Evolutionary conservation across 345 rosid species (phyloP).

Genomic region (Boechera divaricarpa): DNA sequence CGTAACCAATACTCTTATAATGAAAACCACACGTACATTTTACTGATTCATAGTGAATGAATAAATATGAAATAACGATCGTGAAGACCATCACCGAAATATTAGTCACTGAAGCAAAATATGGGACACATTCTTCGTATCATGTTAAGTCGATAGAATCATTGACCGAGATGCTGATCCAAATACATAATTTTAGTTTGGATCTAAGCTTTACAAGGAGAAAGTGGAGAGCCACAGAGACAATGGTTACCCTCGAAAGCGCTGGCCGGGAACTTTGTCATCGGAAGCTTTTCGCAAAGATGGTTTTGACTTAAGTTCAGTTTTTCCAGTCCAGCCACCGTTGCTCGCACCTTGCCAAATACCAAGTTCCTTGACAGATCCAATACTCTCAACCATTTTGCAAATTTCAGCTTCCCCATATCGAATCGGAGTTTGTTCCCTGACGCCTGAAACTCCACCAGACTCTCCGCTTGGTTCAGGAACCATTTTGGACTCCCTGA

Average conservation of each 20-base stretch:
- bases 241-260: slow-evolving; percentile 58
- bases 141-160: too few relatives aligned
- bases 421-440: slow-evolving; percentile 57
- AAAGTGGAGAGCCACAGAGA: slow-evolving; percentile 62
- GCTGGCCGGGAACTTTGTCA: slow-evolving; percentile 55
- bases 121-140: too few relatives aligned
- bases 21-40: too few relatives aligned
- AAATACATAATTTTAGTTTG: too few relatives aligned
- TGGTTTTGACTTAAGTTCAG: slow-evolving; percentile 68
- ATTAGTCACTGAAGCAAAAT: too few relatives aligned
- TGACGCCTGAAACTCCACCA: too few relatives aligned
- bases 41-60: too few relatives aligned
- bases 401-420: slow-evolving; percentile 49
- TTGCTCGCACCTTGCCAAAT: slow-evolving; percentile 59
- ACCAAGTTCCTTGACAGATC: slow-evolving; percentile 63
- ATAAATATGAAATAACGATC: too few relatives aligned
- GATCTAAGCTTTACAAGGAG: slow-evolving; percentile 46
- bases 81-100: too few relatives aligned
- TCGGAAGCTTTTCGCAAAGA: slow-evolving; percentile 73
- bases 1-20: too few relatives aligned
- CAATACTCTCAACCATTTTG: slow-evolving; percentile 43
- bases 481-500: slow-evolving; percentile 59
- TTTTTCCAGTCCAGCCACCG: slow-evolving; percentile 48
- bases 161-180: too few relatives aligned
- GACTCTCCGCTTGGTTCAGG: slow-evolving; percentile 49